These are phyloP conservation scores for Cytospora mali DNA, from an alignment of 2,329 filamentous ascomycete species.

Conservation along the genomic window DNA sequence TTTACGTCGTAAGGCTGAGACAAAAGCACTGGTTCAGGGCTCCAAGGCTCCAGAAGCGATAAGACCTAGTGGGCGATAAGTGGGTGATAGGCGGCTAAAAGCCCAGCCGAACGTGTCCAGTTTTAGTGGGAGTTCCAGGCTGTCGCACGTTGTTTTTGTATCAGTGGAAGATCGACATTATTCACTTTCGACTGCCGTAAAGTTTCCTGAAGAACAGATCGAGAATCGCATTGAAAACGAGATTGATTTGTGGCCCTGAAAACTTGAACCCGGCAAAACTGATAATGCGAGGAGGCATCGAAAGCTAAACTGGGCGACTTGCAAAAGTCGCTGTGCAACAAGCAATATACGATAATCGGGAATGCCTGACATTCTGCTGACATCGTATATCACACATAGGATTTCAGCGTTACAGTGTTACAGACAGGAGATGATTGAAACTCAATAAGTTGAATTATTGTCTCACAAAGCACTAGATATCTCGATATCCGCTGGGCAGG, in stretches of 20 bases:
- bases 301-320: not conserved
- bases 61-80: not conserved
- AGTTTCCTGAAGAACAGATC: not conserved
- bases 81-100: not conserved
- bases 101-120: not conserved
- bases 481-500: too few species aligned
- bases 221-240: not conserved
- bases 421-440: not conserved
- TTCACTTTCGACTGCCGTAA: not conserved
- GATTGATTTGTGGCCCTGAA: not conserved
- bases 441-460: not conserved
- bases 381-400: not conserved
- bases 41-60: slow-evolving; percentile 11
- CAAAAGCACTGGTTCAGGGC: not conserved
- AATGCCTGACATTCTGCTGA: not conserved
- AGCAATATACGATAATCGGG: not conserved
- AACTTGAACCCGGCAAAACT: not conserved
- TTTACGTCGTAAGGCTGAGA: slow-evolving; percentile 20
- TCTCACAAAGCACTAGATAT: not conserved
- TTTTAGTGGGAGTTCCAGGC: not conserved
- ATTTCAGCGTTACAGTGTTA: not conserved
- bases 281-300: not conserved
- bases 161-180: not conserved
- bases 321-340: not conserved
- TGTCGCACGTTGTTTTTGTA: not conserved